Evolutionary conservation across 345 rosid genomes (phyloP).

Genomic region (Erysimum cheiranthoides): DNA sequence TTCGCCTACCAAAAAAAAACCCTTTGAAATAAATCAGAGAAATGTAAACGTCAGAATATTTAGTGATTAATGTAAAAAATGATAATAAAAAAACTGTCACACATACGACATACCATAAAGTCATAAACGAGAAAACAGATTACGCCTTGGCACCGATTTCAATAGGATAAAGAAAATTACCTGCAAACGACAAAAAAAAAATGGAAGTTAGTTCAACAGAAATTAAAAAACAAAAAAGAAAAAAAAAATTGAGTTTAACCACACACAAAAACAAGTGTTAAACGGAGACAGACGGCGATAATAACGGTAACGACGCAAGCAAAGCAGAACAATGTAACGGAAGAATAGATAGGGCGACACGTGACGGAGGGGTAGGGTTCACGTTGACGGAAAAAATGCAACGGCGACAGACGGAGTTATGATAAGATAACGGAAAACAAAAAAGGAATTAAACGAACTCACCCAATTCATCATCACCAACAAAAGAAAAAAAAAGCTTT

Average conservation of each 20-base stretch:
- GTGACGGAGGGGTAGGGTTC: slow-evolving; percentile 1
- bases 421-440: slow-evolving; percentile 9
- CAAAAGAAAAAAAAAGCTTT: neutral
- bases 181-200: slow-evolving; percentile 27
- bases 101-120: slow-evolving; percentile 4
- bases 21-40: neutral
- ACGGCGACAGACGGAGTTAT: slow-evolving; percentile 26
- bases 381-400: slow-evolving; percentile 15
- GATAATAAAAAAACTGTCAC: neutral
- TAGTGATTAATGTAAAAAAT: neutral
- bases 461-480: slow-evolving; percentile 37
- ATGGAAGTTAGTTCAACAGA: slow-evolving; percentile 20
- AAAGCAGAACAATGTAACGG: slow-evolving; percentile 4
- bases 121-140: slow-evolving; percentile 7
- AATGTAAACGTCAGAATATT: neutral
- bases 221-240: neutral
- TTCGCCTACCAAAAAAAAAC: slow-evolving; percentile 4
- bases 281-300: slow-evolving; percentile 23
- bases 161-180: neutral
- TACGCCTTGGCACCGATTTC: slow-evolving; percentile 13
- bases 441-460: slow-evolving; percentile 20
- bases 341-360: slow-evolving; percentile 30
- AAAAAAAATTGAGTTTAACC: neutral
- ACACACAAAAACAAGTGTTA: neutral
- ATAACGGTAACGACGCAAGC: slow-evolving; percentile 18